These are phyloP conservation scores for Fusarium xylarioides DNA, from an alignment of 2,329 filamentous ascomycete genomes.

Conservation along the genomic window DNA sequence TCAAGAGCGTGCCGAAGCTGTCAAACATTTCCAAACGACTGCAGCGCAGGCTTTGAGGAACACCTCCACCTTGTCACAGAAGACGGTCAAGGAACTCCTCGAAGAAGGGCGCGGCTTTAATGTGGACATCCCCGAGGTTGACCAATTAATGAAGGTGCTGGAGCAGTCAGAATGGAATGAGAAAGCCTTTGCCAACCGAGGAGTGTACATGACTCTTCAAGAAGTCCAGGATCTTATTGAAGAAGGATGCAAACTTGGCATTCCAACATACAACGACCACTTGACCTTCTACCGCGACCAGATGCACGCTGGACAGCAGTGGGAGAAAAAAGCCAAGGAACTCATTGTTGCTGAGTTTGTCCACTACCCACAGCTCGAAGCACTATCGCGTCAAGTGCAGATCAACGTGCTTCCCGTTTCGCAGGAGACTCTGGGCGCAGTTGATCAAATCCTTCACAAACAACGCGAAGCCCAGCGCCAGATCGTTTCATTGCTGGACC, in stretches of 20 bases:
- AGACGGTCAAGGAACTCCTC: conserved; percentile 88
- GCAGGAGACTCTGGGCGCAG: conserved; percentile 78
- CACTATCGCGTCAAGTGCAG: conserved; percentile 83
- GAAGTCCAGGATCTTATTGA: conserved; percentile 83
- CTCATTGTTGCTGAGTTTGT: conserved; percentile 91
- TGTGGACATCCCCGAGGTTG: conserved; percentile 89
- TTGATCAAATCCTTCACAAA: conserved; percentile 94
- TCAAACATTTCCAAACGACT: conserved; percentile 83
- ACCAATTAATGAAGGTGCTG: conserved; percentile 79
- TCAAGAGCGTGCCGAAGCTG: conserved; percentile 84
- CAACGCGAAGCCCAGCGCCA: conserved; percentile 93
- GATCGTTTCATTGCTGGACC: conserved; percentile 82
- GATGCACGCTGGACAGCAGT: conserved; percentile 78
- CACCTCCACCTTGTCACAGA: conserved; percentile 68
- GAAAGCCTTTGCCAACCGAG: conserved; percentile 72
- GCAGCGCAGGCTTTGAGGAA: conserved; percentile 77
- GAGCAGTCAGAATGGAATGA: conserved; percentile 91
- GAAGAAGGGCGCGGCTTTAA: conserved; percentile 90
- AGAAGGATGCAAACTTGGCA: conserved; percentile 78
- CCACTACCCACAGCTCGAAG: conserved; percentile 94
- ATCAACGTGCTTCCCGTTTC: conserved; percentile 79
- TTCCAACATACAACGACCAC: conserved; percentile 83
- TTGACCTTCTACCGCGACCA: conserved; percentile 80
- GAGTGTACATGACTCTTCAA: conserved; percentile 74
- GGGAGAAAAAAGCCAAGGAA: conserved; percentile 93